These are phyloP conservation scores for Sporothrix globosa DNA, from an alignment of 2,329 filamentous ascomycete species.

Conservation along the genomic window DNA sequence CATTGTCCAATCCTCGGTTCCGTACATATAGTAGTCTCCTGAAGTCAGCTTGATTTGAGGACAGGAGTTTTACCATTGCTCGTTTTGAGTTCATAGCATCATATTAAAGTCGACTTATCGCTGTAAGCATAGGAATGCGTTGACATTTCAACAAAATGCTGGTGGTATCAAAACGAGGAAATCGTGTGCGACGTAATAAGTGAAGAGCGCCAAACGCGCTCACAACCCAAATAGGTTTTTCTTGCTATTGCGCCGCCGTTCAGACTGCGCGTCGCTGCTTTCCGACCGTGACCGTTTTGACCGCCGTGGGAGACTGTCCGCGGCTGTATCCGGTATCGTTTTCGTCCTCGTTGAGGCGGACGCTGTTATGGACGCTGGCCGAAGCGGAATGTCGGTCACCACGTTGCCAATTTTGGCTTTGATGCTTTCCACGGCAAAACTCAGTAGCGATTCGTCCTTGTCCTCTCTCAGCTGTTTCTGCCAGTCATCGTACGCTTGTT, in stretches of 20 bases:
- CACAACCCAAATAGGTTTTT: slow-evolving; percentile 5
- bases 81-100: background rate
- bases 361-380: background rate
- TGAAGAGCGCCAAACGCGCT: background rate
- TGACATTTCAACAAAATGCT: background rate
- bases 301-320: background rate
- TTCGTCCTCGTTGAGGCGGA: background rate
- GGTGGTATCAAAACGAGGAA: background rate
- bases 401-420: slow-evolving; percentile 77
- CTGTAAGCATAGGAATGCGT: background rate
- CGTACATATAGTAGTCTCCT: background rate
- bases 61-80: background rate
- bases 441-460: slow-evolving; percentile 42
- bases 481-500: slow-evolving; percentile 39
- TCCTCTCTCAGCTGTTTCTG: slow-evolving; percentile 33
- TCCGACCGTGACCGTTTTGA: background rate
- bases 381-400: slow-evolving; percentile 54
- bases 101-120: background rate
- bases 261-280: background rate
- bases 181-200: background rate
- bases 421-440: slow-evolving; percentile 61
- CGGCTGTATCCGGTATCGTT: background rate
- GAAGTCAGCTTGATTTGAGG: background rate
- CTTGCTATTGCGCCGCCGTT: background rate
- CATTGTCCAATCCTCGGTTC: background rate